These are phyloP conservation scores for Monosporascus ibericus DNA, from an alignment of 2,329 filamentous ascomycete genomes.

Conservation along the genomic window DNA sequence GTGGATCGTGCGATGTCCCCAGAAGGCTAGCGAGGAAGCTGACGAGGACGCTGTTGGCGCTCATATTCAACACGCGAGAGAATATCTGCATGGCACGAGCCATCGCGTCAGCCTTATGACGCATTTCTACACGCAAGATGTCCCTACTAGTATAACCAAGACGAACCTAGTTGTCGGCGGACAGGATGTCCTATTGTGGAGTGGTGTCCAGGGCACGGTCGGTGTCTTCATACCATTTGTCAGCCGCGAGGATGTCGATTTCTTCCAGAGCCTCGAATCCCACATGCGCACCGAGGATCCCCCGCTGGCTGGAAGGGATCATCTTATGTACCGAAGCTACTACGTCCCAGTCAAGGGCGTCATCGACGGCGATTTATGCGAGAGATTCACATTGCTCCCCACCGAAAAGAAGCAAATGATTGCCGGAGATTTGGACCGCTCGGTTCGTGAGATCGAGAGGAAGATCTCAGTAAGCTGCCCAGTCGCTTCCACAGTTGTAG, in stretches of 20 bases:
- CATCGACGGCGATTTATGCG: slow-evolving; percentile 94
- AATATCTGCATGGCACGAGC: slow-evolving; percentile 83
- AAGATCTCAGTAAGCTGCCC: slow-evolving; percentile 67
- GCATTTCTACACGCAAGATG: slow-evolving; percentile 87
- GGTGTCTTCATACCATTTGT: slow-evolving; percentile 90
- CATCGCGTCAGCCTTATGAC: slow-evolving; percentile 79
- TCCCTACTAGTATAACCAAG: slow-evolving; percentile 85
- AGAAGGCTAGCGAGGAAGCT: slow-evolving; percentile 79
- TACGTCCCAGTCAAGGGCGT: slow-evolving; percentile 95
- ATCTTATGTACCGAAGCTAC: slow-evolving; percentile 92
- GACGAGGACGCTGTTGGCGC: slow-evolving; percentile 89
- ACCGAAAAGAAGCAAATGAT: slow-evolving; percentile 94
- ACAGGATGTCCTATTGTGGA: slow-evolving; percentile 87
- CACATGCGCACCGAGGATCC: slow-evolving; percentile 82
- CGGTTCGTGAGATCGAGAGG: slow-evolving; percentile 87
- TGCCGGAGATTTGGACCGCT: slow-evolving; percentile 85
- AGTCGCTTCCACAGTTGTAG: not conserved
- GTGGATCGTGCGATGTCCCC: slow-evolving; percentile 83
- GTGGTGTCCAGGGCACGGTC: slow-evolving; percentile 88
- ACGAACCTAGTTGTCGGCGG: slow-evolving; percentile 86
- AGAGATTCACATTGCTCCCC: slow-evolving; percentile 77
- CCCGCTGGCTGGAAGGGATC: slow-evolving; percentile 84
- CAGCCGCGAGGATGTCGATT: slow-evolving; percentile 88
- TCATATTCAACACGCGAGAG: slow-evolving; percentile 83
- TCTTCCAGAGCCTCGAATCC: slow-evolving; percentile 91